Evolutionary conservation across 2,329 filamentous ascomycete genomes (phyloP).

Genomic region (Didymella glomerata): DNA sequence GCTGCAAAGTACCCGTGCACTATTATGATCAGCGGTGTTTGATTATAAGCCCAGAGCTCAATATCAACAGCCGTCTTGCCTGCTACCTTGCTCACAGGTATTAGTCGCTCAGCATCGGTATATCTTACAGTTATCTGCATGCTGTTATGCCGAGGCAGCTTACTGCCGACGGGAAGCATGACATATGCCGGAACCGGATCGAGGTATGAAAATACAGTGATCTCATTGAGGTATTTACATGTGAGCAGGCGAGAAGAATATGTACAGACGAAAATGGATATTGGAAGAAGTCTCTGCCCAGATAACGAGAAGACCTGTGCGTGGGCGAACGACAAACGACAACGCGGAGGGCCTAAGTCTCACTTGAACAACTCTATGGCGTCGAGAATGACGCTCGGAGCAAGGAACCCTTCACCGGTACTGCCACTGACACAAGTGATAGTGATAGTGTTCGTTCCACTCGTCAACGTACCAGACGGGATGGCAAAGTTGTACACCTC

Average conservation of each 20-base stretch:
- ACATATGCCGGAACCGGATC: background rate
- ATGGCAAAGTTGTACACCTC: constrained; percentile 71
- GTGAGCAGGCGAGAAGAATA: background rate
- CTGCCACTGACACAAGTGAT: constrained; percentile 68
- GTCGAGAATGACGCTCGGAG: constrained; percentile 61
- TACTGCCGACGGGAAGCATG: background rate
- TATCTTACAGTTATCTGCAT: background rate
- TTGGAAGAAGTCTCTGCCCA: background rate
- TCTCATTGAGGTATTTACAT: background rate
- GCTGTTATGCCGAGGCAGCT: background rate
- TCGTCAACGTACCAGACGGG: constrained; percentile 65
- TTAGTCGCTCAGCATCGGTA: background rate
- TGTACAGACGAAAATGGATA: constrained; percentile 1
- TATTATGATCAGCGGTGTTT: constrained; percentile 2
- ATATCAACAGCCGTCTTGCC: background rate
- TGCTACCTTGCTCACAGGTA: constrained; percentile 7
- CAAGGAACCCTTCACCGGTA: constrained; percentile 63
- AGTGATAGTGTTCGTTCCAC: constrained; percentile 69
- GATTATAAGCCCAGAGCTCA: background rate
- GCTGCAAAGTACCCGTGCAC: background rate
- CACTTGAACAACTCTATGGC: constrained; percentile 47
- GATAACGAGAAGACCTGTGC: background rate
- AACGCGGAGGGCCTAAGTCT: background rate
- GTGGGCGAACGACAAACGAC: background rate
- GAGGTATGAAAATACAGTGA: background rate